A percentile compares a stretch with the other conserved stretches of the same genome.
These are phyloP conservation scores for Axilococcus clingmanii DNA, from an alignment of 139 green algal genomes.

Conservation along the genomic window DNA sequence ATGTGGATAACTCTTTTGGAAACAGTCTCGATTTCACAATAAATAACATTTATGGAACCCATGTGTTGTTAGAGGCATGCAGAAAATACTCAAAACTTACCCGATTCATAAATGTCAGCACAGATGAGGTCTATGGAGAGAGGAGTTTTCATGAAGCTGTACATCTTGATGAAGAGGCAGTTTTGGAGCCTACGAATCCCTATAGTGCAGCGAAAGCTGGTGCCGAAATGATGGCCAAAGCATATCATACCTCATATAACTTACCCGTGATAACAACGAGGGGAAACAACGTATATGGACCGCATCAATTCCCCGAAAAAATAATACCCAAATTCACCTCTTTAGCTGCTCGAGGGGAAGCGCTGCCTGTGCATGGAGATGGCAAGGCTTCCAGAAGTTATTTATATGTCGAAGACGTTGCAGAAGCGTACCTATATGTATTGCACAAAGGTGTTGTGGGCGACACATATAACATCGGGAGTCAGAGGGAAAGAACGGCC, in stretches of 20 bases:
- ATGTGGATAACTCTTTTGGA: conserved; percentile 97
- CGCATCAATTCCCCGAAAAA: conserved; percentile 91
- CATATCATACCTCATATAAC: conserved; percentile 75
- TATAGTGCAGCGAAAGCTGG: conserved; percentile 95
- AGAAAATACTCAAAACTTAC: conserved; percentile 64
- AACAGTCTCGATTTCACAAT: conserved; percentile 89
- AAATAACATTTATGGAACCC: conserved; percentile 96
- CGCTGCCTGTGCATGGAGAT: conserved; percentile 62
- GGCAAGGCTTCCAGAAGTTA: conserved; percentile 46
- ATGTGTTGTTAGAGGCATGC: conserved; percentile 87
- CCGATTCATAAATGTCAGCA: conserved; percentile 92
- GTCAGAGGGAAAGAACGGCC: conserved; percentile 82
- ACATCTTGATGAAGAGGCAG: conserved; percentile 60
- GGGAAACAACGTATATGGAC: conserved; percentile 99
- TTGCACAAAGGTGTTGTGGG: conserved; percentile 64
- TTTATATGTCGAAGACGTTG: conserved; percentile 92
- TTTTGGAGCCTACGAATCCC: conserved; percentile 92
- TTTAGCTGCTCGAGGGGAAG: conserved; percentile 46
- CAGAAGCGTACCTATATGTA: conserved; percentile 78
- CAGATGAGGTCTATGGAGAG: conserved; percentile 47
- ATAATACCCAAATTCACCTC: conserved; percentile 59
- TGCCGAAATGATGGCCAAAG: conserved; percentile 94
- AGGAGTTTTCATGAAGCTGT: conserved; percentile 14
- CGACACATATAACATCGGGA: conserved; percentile 97
- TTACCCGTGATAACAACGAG: conserved; percentile 92